Evolutionary conservation across 192 early-diverging fungal species (phyloP), one percentile per base, ranked within the genome.

Genomic region (Podila verticillata): DNA sequence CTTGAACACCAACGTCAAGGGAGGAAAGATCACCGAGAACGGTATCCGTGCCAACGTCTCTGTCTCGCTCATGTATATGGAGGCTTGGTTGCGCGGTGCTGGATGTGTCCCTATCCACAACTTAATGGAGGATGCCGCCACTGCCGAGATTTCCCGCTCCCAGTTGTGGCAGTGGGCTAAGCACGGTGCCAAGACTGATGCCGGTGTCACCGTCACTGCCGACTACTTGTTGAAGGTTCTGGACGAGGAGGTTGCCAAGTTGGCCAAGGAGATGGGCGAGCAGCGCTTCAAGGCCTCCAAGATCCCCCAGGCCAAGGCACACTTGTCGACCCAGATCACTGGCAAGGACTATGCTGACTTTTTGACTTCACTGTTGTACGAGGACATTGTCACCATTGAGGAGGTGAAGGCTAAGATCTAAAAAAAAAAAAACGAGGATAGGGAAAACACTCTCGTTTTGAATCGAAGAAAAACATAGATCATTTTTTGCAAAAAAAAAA

Each of bases 31-130:
- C 79, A 96, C 94, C 70, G 97, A 98, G 82, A 85, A 90, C 34
- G 95, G 95, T 57, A 89, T 98, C 69, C 93, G 95, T 78, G 90
- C 84, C 84, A 98, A 98, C 88, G 90, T 97, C 73, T 91, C 95
- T 44, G 92, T 98, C n/a, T 93, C 93, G 24, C 86, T 97, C 22
- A 84, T 91, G 61, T 97, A 98, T 84, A 97, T 95, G 90, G 95
- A 95, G 84, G 91, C 95, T 57, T 97, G 96, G 97, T 89, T 98
- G 62, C 89, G 92, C 68, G 96, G 95, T 48, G 84, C 88, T 66
- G 97, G 97, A n/a, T 98, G 97, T 75, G 97, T 98, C 15, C 97
- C 97, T 54, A 98, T 98, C 84, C 94, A 96, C 88, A 94, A 95
- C 86, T 86, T 98, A 39, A 96, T 98, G 97, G 96, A 98, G 86